Base-by-base conservation (phyloP, 768 basidiomycete genomes). In the Boletus subcaerulescens region DNA sequence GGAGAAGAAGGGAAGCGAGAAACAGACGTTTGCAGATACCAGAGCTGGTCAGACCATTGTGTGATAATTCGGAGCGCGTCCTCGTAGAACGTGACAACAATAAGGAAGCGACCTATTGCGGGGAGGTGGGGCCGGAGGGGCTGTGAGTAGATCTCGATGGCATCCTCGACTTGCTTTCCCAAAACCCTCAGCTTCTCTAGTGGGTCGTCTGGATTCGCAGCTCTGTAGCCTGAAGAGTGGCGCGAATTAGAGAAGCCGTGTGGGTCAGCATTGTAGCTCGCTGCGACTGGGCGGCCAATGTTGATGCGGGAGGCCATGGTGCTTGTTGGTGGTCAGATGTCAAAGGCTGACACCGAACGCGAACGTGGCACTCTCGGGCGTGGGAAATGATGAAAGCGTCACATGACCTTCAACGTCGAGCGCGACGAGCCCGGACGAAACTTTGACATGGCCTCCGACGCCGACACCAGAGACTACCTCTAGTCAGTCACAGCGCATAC, bases 31-130 rank as follows among this genome's bases (percentile, higher is more conserved):
- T 98, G 92, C 65, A 99, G 78, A 73, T 98, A 99, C 93, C 96
- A 99, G 51, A 97, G 83, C 74, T 99, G 97, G 76, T 99, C 97
- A 45, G 83, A 71, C 93, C 94, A 98, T 71, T 98, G 96, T 3
- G 93, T 91, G 56, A 91, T 50, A 67, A 98, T 98, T 60, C 97
- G 79, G 65, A 96, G 73, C 10, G 97, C 92, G 69, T 99, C 97
- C 79, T 99, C 97, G 72, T 95, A 77, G 76, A 99, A 99, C 11
- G 97, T 99, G 40, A 97, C 93, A 49, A 99, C 93, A 72, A 98
- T 98, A 55, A 99, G 73, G 75, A 98, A 98, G 63, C 97, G 84
- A 55, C 94, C 96, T 71, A 98, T 86, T 51, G 92, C 87, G 40
- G 97, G 97, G 64, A 99, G 80, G 71, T 95, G 86, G 50, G 97